Evolutionary conservation across 495 filamentous ascomycete species (phyloP), one percentile per base, ranked within the genome.

Genomic region (Podospora fimiseda): DNA sequence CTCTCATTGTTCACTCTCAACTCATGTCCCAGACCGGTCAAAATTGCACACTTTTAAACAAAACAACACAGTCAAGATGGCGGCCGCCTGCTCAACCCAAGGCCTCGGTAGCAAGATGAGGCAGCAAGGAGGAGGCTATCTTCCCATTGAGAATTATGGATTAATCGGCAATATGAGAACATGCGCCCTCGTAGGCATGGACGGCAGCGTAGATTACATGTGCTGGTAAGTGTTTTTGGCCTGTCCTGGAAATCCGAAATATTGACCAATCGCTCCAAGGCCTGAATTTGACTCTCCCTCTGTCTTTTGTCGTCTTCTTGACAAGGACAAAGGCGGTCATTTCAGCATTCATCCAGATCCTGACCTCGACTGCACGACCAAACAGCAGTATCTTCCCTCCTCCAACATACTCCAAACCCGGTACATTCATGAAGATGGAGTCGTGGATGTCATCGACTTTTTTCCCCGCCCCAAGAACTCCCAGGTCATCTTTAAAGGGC

Each of bases 141-240:
- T 79, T 27, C 79, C 85, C 48, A 85, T 89, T 52, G 85, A 87
- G 60, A 76, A 87, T 60, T 89, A 89, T 74, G 85, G 85, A 24
- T 70, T 89, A 54, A 85, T 88, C 61, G 85, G 85, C 13, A 87
- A 88, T 60, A 87, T 88, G 84, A 75, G 81, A 59, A 88, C 85
- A n/a, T 85, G 82, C 68, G 84, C 85, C 19, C 70, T 89, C 22
- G 77, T 87, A 27, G 83, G 81, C 62, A 83, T 85, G 60, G 81
- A 82, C 54, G 85, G 85, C 13, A 84, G 81, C 57, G 61, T 87
- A 57, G 85, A 88, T 65, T 87, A 79, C 58, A 86, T 89, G 83
- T 89, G 85, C 62, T 89, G 85, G 80, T 80, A 55, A 69, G 73
- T 65, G 40, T 36, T 6, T 42, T 24, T 41, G 1, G 14, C n/a